Base-by-base conservation (phyloP, 345 rosid genomes). In the Iberis pinnata region DNA sequence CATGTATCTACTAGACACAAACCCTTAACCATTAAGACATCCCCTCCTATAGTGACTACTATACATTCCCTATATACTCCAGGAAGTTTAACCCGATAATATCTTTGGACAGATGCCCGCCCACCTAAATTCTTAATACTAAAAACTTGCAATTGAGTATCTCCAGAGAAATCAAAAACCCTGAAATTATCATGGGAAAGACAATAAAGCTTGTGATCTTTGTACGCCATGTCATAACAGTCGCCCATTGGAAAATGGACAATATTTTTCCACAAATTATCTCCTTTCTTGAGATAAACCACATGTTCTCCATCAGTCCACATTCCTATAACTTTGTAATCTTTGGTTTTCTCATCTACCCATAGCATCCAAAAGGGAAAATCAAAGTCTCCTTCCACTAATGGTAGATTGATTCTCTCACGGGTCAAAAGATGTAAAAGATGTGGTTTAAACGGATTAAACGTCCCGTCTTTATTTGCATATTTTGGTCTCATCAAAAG, bases 231-330 rank as follows among this genome's bases (percentile, higher is more conserved):
- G 27, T 43, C 2, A 42, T 2, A 18, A 11, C 8, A 11, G 1
- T 18, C 6, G 9, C 3, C 18, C 19, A 5, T 8, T 56, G 33
- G 6, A 3, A 20, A 52, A n/a, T 56, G 38, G 0, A 48, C 25
- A 5, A 17, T 26, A n/a, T 43, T 2, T 32, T 56, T 43, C 61
- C 51, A 56, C 4, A 42, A 43, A 42, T 19, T 31, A 43, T 56
- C 42, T 13, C 61, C 42, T 18, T 56, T 56, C 61, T 56, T 56
- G 20, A 13, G 32, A 43, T n/a, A 43, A 5, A 18, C 18, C 2
- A 9, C 7, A 55, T 0, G 1, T 27, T 55, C 37, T 7, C 19
- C 56, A 50, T 33, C 7, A 50, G 6, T 22, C n/a, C n/a, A 50
- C 12, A 12, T 18, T 7, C 48, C 18, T 12, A 27, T 29, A 55